Base-by-base conservation (phyloP, 2,329 filamentous ascomycete genomes). In the Keithomyces neogunnii region DNA sequence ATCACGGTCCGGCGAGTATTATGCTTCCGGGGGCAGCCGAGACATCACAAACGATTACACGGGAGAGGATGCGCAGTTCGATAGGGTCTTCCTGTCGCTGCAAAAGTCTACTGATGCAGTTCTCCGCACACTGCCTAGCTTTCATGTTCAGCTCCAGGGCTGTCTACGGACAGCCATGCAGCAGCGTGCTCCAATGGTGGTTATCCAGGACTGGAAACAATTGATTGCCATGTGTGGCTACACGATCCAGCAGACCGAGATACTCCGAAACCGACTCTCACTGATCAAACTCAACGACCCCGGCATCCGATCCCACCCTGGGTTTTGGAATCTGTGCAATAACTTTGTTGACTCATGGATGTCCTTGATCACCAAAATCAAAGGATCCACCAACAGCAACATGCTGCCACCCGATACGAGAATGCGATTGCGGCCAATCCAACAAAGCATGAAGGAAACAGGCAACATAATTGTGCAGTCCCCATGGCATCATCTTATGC, bases 211-310 rank as follows among this genome's bases (percentile, higher is more conserved):
- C 50, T 90, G 88, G 85, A 84, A 78, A 50, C 73, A 76, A 2
- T 76, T 95, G 45, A 83, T 92, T 49, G 75, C 82, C 45, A 86
- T 85, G 62, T 91, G 86, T 62, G 80, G 78, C 43, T 73, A 80
- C 10, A 83, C 87, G 19, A 78, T 91, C 42, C 80, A 87, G 51
- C 84, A 88, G 58, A 88, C 88, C 2, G 84, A 90, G 60, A 75
- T 80, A 9, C 74, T 96, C 31, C 85, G 87, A 61, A 74, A 75
- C 39, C 80, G 85, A n/a, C 71, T 96, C 9, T 88, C 84, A 3
- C 77, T 79, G 45, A 88, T 96, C 72, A 90, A 90, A 64, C 74
- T 95, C 9, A 93, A 92, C 64, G 90, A 96, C 60, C 87, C 88
- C 6, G 84, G 82, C 9, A 79, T 88, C 48, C 78, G 89, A 50